Percentiles rank a stretch among this genome's conserved stretches.
Conservation (phyloP, 164 flowering plant species). For the Euptelea pleiosperma region DNA sequence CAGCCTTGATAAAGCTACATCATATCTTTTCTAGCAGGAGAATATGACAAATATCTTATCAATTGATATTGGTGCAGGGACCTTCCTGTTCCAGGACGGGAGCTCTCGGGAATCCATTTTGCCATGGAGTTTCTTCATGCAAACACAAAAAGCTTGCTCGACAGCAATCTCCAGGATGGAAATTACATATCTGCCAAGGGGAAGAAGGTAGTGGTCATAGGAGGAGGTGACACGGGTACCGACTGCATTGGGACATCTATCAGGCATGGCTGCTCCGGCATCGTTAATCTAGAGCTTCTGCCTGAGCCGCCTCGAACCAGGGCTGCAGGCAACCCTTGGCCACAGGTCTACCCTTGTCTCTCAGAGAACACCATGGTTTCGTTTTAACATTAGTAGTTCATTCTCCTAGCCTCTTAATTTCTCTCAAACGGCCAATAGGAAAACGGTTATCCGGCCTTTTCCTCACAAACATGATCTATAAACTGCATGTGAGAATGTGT, state of each 20-base stretch:
- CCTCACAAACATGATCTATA: too few species aligned
- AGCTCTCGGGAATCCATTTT: conserved; percentile 78
- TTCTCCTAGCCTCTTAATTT: too few species aligned
- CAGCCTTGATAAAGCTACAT: too few species aligned
- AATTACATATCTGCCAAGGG: conserved; percentile 92
- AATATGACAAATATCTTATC: background rate
- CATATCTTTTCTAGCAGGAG: too few species aligned
- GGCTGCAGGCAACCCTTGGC: conserved; percentile 98
- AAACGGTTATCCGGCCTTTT: too few species aligned
- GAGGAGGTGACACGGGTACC: conserved; percentile 99
- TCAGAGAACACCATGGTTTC: background rate
- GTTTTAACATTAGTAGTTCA: too few species aligned
- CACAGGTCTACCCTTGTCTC: conserved; percentile 66
- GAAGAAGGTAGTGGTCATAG: conserved; percentile 95
- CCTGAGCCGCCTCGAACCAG: conserved; percentile 80
- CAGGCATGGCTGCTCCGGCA: conserved; percentile 76
- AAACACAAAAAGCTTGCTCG: conserved; percentile 96
- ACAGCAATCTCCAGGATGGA: conserved; percentile 83
- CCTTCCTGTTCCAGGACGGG: conserved; percentile 92
- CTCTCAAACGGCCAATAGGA: too few species aligned
- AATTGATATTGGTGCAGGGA: conserved; percentile 50
- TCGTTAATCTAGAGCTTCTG: conserved; percentile 93
- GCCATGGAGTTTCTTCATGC: conserved; percentile 98
- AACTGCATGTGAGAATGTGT: too few species aligned
- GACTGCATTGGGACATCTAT: conserved; percentile 97